A percentile compares a stretch with the other conserved stretches of the same genome.
Conservation (phyloP, 164 flowering plant genomes). For the Berberis thunbergii region DNA sequence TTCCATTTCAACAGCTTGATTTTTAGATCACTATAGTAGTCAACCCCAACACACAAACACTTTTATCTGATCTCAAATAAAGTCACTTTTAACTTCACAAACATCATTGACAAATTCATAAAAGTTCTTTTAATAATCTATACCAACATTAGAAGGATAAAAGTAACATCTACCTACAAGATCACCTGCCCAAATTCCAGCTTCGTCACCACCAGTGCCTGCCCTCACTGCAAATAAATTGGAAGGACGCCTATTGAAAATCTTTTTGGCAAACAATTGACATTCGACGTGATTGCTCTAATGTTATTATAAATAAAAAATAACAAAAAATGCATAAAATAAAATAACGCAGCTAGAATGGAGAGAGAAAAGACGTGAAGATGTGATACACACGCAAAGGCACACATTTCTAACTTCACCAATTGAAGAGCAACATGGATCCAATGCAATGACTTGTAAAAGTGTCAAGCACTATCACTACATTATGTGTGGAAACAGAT, state of each 20-base stretch:
- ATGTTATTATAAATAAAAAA: too few relatives aligned
- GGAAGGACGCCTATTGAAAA: not conserved
- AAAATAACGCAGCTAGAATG: not conserved
- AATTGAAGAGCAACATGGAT: not conserved
- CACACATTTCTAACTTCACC: not conserved
- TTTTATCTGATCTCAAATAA: too few relatives aligned
- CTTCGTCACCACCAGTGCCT: constrained; percentile 99
- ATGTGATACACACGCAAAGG: not conserved
- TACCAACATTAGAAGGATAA: too few relatives aligned
- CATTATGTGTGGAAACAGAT: too few relatives aligned
- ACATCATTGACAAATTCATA: too few relatives aligned
- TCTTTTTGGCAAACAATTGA: not conserved
- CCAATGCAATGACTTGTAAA: not conserved
- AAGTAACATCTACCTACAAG: constrained; percentile 95
- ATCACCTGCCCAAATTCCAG: constrained; percentile 99
- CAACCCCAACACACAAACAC: too few relatives aligned
- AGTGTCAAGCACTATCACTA: too few relatives aligned
- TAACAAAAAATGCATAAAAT: not conserved
- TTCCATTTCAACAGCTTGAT: too few relatives aligned
- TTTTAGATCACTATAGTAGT: too few relatives aligned
- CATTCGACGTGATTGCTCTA: too few relatives aligned
- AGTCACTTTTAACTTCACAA: too few relatives aligned
- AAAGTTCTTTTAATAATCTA: too few relatives aligned
- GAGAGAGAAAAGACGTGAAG: not conserved
- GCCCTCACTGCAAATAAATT: constrained; percentile 71